Evolutionary conservation across 2,329 filamentous ascomycete genomes (phyloP).

Genomic region (Scedosporium boydii): DNA sequence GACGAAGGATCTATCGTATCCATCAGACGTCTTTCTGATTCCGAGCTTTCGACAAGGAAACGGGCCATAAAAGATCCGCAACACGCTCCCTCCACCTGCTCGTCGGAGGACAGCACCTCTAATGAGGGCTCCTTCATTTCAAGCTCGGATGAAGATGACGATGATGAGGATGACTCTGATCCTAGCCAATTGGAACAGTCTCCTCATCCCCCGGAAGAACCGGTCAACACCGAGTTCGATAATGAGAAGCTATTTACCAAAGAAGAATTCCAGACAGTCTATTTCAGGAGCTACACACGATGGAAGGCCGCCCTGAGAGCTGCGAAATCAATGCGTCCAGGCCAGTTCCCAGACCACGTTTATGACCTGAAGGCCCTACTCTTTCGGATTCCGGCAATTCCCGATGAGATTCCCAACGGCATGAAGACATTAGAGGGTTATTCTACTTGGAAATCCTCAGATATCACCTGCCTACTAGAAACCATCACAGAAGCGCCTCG

Average conservation of each 20-base stretch:
- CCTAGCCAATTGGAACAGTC: too few relatives aligned
- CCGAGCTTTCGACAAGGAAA: too few relatives aligned
- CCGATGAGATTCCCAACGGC: neutral
- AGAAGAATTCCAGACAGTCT: neutral
- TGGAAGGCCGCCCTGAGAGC: neutral
- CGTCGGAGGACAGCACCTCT: too few relatives aligned
- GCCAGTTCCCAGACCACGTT: neutral
- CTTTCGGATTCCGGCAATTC: neutral
- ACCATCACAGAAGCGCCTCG: neutral
- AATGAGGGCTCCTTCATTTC: too few relatives aligned
- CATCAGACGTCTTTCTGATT: too few relatives aligned
- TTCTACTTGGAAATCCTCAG: neutral
- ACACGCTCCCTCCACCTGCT: too few relatives aligned
- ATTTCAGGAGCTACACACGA: neutral
- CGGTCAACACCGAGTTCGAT: neutral
- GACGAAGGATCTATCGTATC: too few relatives aligned
- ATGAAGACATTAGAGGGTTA: neutral
- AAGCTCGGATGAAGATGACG: too few relatives aligned
- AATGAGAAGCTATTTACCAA: neutral
- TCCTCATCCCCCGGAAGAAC: too few relatives aligned
- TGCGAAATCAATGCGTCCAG: neutral
- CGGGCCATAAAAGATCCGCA: too few relatives aligned
- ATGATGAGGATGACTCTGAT: too few relatives aligned
- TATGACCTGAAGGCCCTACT: neutral
- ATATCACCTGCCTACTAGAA: neutral